Evolutionary conservation across 768 basidiomycete species (phyloP), one percentile per base, ranked within the genome.

Genomic region (Suillus placidus): DNA sequence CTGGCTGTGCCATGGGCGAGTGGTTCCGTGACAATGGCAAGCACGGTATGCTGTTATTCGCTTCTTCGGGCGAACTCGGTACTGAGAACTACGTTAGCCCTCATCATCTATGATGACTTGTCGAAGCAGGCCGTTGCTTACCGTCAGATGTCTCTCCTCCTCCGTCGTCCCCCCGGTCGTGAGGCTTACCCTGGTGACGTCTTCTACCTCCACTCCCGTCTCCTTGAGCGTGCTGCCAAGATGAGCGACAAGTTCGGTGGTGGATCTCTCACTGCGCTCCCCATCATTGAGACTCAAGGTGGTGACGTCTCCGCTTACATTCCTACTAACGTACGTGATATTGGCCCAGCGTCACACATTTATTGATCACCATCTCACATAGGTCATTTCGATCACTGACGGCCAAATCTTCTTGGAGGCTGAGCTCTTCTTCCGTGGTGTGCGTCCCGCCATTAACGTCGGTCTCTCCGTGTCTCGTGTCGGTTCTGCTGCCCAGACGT

Each of bases 21-120:
- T 99, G 97, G 97, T 99, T 99, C 97, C 93, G 95, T 83, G 97
- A 99, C 84, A 99, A 99, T 80, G 97, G 95, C 84, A 98, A 97
- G 85, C 97, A 99, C 81, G 96, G 92, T 92, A 74, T 63, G 88
- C 56, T n/a, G 16, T 18, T 56, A 57, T 26, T 14, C 14, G 40
- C 60, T 23, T 30, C 8, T 30, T 49, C 61, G 37, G 34, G 56
- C 12, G 13, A 60, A 35, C 6, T 23, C 37, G 61, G 61, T 49
- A 35, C 54, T 62, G 56, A 60, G n/a, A 64, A 23, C 68, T 20
- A 49, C 35, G 3, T 18, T 62, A 92, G 92, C 97, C 70, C 88
- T 99, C 73, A 99, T 99, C 82, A 93, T 99, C 83, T 99, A 97
- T 82, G 97, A 99, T 77, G 97, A 99, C 82, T 84, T 99, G 80